Conservation (phyloP, 352 stramenopile species). For the Phytophthora citrophthora region DNA sequence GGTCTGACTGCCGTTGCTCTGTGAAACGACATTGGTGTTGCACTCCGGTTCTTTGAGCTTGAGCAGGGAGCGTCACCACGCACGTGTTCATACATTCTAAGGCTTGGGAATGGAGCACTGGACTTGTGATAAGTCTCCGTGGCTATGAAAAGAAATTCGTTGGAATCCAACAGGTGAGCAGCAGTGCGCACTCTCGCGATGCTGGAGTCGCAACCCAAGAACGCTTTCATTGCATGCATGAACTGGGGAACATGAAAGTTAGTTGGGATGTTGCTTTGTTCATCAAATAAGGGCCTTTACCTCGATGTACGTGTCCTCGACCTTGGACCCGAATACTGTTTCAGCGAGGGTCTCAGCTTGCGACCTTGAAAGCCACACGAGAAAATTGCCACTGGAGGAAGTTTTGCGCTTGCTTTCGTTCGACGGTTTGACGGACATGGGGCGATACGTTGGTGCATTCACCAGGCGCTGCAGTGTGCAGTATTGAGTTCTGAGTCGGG, state of each 20-base stretch:
- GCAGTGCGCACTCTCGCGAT: constrained; percentile 19
- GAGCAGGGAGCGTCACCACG: constrained; percentile 2
- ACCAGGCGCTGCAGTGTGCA: constrained; percentile 21
- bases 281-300: constrained; percentile 17
- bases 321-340: constrained; percentile 55
- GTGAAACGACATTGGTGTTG: constrained; percentile 1
- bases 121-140: constrained; percentile 55
- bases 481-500: no score
- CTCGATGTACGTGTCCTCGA: constrained; percentile 53
- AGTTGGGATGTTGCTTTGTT: no score
- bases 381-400: constrained; percentile 20
- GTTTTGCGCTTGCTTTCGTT: constrained; percentile 30
- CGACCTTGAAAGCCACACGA: constrained; percentile 56
- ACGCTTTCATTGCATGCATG: constrained; percentile 50
- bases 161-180: constrained; percentile 40
- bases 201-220: constrained; percentile 36
- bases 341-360: constrained; percentile 54
- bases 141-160: constrained; percentile 55
- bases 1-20: neutral
- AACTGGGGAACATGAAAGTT: constrained; percentile 32
- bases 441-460: constrained; percentile 34
- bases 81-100: constrained; percentile 7
- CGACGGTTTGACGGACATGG: constrained; percentile 33
- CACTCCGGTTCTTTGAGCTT: constrained; percentile 3
- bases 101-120: constrained; percentile 11